Conservation (phyloP, 2,329 filamentous ascomycete species). For the Trichophaea hybrida region DNA sequence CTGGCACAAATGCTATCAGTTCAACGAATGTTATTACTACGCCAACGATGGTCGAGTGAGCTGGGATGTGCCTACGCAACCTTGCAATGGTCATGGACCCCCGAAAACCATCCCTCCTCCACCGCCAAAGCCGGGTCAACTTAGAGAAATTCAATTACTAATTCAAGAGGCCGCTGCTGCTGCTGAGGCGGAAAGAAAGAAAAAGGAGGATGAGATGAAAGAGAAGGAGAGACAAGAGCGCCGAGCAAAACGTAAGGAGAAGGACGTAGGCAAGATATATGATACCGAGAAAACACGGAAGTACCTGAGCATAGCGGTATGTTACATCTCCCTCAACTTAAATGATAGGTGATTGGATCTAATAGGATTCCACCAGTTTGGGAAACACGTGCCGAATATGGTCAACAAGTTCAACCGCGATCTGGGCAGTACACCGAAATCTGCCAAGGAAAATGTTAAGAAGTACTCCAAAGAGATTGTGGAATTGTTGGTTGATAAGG, state of each 20-base stretch:
- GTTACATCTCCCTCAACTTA: not conserved
- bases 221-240: constrained; percentile 32
- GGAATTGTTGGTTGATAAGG: constrained; percentile 31
- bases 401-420: constrained; percentile 53
- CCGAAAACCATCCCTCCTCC: not conserved
- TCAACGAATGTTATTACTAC: constrained; percentile 59
- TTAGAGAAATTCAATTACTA: not conserved
- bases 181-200: constrained; percentile 10
- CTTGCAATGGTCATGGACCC: not conserved
- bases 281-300: constrained; percentile 64
- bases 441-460: constrained; percentile 49
- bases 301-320: constrained; percentile 43
- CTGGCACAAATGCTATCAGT: constrained; percentile 30
- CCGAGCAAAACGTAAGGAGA: constrained; percentile 41
- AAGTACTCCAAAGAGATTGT: constrained; percentile 59
- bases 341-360: constrained; percentile 33
- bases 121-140: not conserved
- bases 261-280: constrained; percentile 72
- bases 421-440: constrained; percentile 8
- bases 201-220: constrained; percentile 12
- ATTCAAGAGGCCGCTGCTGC: constrained; percentile 1
- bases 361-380: constrained; percentile 75
- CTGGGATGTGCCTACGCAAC: constrained; percentile 56
- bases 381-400: constrained; percentile 57
- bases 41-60: constrained; percentile 61